These are phyloP conservation scores for Fremontodendron californicum DNA, from an alignment of 345 rosid species.

Conservation along the genomic window DNA sequence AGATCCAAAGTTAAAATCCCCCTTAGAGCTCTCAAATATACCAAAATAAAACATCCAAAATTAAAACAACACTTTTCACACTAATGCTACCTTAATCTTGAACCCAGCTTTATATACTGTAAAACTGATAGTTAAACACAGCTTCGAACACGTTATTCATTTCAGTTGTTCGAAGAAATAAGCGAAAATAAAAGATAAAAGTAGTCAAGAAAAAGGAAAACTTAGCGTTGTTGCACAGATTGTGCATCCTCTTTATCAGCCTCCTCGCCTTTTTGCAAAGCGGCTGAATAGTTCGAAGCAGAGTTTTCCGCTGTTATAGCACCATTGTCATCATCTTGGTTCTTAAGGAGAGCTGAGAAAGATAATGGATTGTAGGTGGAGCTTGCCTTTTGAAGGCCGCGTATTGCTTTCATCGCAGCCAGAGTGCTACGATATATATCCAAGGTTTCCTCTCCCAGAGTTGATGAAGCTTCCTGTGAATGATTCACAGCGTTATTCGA, in stretches of 20 bases:
- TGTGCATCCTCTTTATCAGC: constrained; percentile 45
- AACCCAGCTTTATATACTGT: not conserved
- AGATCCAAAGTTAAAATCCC: not conserved
- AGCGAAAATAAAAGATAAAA: not conserved
- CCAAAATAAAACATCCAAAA: not conserved
- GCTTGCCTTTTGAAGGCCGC: constrained; percentile 83
- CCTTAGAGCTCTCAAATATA: not conserved
- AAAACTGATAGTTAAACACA: not conserved
- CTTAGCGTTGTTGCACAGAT: constrained; percentile 26
- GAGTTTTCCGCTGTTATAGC: constrained; percentile 72
- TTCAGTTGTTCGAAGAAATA: constrained; percentile 5
- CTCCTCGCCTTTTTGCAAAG: constrained; percentile 35
- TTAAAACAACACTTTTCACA: not conserved
- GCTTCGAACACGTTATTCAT: constrained; percentile 13
- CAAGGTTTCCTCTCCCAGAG: constrained; percentile 55
- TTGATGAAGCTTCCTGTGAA: constrained; percentile 38
- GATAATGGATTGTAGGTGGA: constrained; percentile 83
- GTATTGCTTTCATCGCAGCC: constrained; percentile 89
- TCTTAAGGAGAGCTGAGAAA: constrained; percentile 51
- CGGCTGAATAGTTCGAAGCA: constrained; percentile 41
- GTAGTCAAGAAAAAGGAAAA: not conserved
- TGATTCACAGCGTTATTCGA: constrained; percentile 26
- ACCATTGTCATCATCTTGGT: constrained; percentile 60
- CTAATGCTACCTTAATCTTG: not conserved
- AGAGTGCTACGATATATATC: constrained; percentile 83